phyloP scores from a whole-genome alignment of 2,329 filamentous ascomycete genomes.

The Aureobasidium uvarum region DNA sequence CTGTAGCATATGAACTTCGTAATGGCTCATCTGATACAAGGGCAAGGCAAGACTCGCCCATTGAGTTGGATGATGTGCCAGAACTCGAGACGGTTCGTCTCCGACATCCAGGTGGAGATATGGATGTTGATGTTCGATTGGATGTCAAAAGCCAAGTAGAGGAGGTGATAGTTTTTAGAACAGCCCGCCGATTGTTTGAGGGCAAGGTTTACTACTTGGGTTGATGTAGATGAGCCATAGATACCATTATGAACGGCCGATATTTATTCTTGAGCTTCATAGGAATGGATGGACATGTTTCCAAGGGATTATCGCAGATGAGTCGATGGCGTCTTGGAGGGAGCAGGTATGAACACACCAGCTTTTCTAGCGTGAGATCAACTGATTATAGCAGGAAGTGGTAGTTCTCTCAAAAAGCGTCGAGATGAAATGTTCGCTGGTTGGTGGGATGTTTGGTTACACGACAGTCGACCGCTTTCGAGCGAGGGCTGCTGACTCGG shows the following conservation, averaged over 20 bases:
- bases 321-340: too few species aligned
- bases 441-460: background rate
- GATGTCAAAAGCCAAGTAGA: slow-evolving; percentile 31
- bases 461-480: background rate
- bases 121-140: slow-evolving; percentile 34
- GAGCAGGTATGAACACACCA: too few species aligned
- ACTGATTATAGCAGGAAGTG: background rate
- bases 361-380: background rate
- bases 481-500: background rate
- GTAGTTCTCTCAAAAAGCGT: too few species aligned
- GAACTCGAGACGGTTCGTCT: slow-evolving; percentile 31
- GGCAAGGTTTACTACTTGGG: slow-evolving; percentile 31
- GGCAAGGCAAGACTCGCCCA: slow-evolving; percentile 5
- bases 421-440: background rate
- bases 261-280: background rate
- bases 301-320: too few species aligned
- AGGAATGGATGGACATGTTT: too few species aligned
- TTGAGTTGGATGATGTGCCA: background rate
- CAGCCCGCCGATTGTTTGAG: slow-evolving; percentile 31
- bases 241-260: background rate
- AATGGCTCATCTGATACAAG: background rate
- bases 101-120: slow-evolving; percentile 35
- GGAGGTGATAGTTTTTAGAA: slow-evolving; percentile 32
- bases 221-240: background rate
- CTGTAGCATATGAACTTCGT: slow-evolving; percentile 32